Evolutionary conservation across 306 rosid species (phyloP).

Genomic region (Fagus crenata): DNA sequence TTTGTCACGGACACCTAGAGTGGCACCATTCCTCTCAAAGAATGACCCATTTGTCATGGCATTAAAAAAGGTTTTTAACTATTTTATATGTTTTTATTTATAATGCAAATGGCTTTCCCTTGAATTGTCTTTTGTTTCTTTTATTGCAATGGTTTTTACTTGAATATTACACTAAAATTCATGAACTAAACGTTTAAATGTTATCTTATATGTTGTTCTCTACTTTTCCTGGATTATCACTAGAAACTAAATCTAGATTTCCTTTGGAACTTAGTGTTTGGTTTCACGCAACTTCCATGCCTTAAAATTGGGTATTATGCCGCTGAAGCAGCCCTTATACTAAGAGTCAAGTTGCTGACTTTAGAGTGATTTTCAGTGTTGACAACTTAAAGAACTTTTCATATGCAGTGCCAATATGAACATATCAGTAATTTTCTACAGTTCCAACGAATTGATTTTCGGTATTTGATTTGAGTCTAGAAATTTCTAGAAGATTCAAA

Average conservation of each 20-base stretch:
- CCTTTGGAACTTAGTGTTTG: background rate
- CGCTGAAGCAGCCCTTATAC: too few relatives aligned
- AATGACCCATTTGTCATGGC: slow-evolving; percentile 76
- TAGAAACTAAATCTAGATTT: background rate
- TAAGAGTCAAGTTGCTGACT: too few relatives aligned
- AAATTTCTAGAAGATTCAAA: too few relatives aligned
- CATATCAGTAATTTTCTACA: too few relatives aligned
- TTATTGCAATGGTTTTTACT: background rate
- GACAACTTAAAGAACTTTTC: too few relatives aligned
- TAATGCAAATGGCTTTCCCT: background rate
- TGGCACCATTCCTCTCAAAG: slow-evolving; percentile 89
- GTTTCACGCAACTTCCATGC: background rate
- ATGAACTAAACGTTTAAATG: background rate
- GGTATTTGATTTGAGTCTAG: too few relatives aligned
- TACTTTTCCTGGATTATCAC: background rate
- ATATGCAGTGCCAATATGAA: too few relatives aligned
- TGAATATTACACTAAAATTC: background rate
- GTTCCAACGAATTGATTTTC: too few relatives aligned
- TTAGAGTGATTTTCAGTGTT: too few relatives aligned
- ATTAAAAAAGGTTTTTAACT: slow-evolving; percentile 69
- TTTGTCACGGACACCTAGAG: slow-evolving; percentile 85
- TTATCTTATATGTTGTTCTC: background rate
- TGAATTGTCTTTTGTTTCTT: background rate
- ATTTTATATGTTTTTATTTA: slow-evolving; percentile 4
- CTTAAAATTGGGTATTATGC: background rate